These are phyloP conservation scores for Dictyophora rubrovolvata DNA, from an alignment of 768 basidiomycete species.

Conservation along the genomic window DNA sequence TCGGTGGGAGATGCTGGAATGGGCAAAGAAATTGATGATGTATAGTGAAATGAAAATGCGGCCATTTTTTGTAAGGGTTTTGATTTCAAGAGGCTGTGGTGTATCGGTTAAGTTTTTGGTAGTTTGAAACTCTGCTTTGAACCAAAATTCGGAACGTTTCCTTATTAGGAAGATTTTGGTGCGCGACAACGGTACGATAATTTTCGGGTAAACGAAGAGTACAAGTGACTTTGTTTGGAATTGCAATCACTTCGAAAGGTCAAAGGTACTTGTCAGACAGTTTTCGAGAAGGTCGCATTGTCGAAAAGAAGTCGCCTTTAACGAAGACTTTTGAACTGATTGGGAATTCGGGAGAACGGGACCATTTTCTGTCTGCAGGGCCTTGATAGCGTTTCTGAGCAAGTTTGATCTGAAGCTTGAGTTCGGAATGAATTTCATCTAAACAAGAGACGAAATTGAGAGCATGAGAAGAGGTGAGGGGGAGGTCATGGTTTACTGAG, in stretches of 20 bases:
- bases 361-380: too few species aligned
- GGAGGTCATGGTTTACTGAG: neutral
- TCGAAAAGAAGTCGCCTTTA: neutral
- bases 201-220: conserved; percentile 3
- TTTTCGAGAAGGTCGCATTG: neutral
- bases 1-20: too few species aligned
- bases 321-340: neutral
- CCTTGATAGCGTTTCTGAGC: neutral
- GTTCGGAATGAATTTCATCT: neutral
- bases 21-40: too few species aligned
- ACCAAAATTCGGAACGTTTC: too few species aligned
- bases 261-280: neutral
- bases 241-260: neutral
- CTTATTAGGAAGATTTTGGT: too few species aligned
- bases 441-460: neutral
- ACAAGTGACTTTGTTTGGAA: neutral
- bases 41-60: too few species aligned
- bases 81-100: too few species aligned
- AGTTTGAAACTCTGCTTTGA: too few species aligned
- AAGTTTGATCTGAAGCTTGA: neutral
- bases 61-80: too few species aligned
- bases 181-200: too few species aligned
- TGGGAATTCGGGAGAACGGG: neutral
- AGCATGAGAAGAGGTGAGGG: neutral
- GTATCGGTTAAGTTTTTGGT: too few species aligned